Evolutionary conservation across 1,284 basidiomycete genomes (phyloP).

Genomic region (Macrocystidia cucumis): DNA sequence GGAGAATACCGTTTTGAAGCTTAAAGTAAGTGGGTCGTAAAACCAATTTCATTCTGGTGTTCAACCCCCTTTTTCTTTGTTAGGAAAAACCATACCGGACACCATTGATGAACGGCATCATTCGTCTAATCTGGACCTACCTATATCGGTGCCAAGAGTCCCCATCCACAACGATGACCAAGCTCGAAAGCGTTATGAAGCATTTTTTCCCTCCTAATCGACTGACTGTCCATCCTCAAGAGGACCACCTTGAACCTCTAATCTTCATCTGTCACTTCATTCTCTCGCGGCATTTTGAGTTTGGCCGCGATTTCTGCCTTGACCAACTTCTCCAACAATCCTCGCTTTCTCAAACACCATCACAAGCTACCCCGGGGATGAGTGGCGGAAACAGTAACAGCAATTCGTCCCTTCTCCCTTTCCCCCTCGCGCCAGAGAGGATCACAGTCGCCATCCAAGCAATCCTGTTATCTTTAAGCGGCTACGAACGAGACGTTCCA

Average conservation of each 20-base stretch:
- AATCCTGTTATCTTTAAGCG: constrained; percentile 64
- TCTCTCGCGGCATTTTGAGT: constrained; percentile 82
- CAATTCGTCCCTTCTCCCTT: constrained; percentile 31
- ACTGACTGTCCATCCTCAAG: constrained; percentile 55
- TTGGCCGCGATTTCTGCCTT: constrained; percentile 76
- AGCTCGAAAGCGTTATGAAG: constrained; percentile 73
- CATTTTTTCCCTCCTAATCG: constrained; percentile 77
- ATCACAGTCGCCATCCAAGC: constrained; percentile 76
- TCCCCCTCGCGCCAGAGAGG: constrained; percentile 61
- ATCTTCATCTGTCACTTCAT: constrained; percentile 80
- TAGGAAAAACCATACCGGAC: constrained; percentile 77
- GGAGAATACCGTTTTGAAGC: constrained; percentile 63
- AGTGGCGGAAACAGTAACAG: too few species aligned
- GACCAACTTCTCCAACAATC: constrained; percentile 75
- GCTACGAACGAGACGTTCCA: constrained; percentile 64
- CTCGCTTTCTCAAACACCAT: constrained; percentile 31
- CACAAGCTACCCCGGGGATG: too few species aligned
- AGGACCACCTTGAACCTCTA: constrained; percentile 74
- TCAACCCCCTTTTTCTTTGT: constrained; percentile 4
- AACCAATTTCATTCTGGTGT: neutral
- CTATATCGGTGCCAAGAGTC: constrained; percentile 89
- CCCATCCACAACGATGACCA: constrained; percentile 68
- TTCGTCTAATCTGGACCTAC: constrained; percentile 91
- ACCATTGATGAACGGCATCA: constrained; percentile 74
- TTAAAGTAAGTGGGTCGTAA: constrained; percentile 54